Evolutionary conservation across 2,329 filamentous ascomycete genomes (phyloP), one percentile per base, ranked within the genome.

Genomic region (Colletotrichum melonis): DNA sequence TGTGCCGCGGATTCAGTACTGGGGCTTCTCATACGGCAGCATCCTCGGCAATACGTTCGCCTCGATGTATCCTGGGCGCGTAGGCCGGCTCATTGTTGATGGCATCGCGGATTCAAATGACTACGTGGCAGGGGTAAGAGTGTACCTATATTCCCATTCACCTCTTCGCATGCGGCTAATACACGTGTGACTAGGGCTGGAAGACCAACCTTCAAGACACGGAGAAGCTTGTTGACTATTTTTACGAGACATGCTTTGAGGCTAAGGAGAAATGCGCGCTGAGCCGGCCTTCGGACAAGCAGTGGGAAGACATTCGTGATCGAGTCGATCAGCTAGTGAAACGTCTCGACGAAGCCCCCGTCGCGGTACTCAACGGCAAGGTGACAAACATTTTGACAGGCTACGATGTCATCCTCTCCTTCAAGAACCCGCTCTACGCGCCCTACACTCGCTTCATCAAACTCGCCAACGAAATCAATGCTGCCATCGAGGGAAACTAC

Each of bases 11-110:
- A 75, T 88, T 35, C 84, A 85, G 76, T 89, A 88, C 75, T 84
- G 86, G 80, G 87, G 88, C 0, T 84, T 88, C 65, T 88, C 86
- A 6, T 89, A 89, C 22, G 81, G 82, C 19, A 82, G 80, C 2
- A 22, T 81, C 0, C 76, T 83, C 0, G 82, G 82, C 1, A 82
- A 82, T 55, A 80, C 80, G 35, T 81, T 83, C 73, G 80, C 81
- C 2, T 79, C 81, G 35, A 78, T 83, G 78, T 83, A 80, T 42
- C 81, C 82, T 0, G 80, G 76, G 0, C 78, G 82, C 3, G 76
- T 88, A 9, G 84, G 81, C 0, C 81, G 85, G 16, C 77, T 88
- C 65, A 79, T 87, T 4, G 78, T 86, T 2, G 84, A 85, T 22
- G 84, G 80, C 1, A 81, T 86, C 2, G 77, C 75, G 19, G 79